These are phyloP conservation scores for Albugo candida DNA, from an alignment of 352 stramenopile species.

Conservation along the genomic window DNA sequence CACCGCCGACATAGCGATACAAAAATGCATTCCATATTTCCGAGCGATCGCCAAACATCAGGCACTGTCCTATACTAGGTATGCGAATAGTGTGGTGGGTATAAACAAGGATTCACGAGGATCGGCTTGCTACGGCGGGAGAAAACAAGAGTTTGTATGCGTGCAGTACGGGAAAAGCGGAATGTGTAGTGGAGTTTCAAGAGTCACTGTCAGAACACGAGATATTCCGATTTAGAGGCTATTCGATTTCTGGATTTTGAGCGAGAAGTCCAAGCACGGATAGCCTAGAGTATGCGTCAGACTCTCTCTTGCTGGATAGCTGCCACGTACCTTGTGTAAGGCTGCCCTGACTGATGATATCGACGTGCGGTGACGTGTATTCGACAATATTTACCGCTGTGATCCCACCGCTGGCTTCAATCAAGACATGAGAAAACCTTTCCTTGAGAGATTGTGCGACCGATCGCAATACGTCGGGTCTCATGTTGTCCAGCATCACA, in stretches of 20 bases:
- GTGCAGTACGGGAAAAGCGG: too few relatives aligned
- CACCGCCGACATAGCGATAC: too few relatives aligned
- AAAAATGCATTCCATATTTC: too few relatives aligned
- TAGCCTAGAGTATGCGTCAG: conserved; percentile 38
- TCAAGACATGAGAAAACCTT: conserved; percentile 87
- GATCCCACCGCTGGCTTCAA: conserved; percentile 97
- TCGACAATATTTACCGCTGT: conserved; percentile 84
- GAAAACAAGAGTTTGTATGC: too few relatives aligned
- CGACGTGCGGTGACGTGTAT: conserved; percentile 89
- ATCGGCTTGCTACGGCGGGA: too few relatives aligned
- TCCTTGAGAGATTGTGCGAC: conserved; percentile 85
- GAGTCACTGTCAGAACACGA: too few relatives aligned
- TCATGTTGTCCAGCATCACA: conserved; percentile 99
- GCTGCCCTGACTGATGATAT: conserved; percentile 94
- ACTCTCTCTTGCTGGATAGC: neutral
- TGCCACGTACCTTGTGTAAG: conserved; percentile 86
- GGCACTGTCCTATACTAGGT: too few relatives aligned
- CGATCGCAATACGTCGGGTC: conserved; percentile 78
- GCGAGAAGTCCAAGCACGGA: conserved; percentile 90
- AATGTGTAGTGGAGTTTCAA: too few relatives aligned
- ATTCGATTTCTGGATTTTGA: conserved; percentile 89
- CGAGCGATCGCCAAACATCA: too few relatives aligned
- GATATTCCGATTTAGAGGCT: conserved; percentile 18
- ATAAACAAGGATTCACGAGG: too few relatives aligned
- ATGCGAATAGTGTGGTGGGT: too few relatives aligned